These are phyloP conservation scores for Chlorella vulgaris DNA, from an alignment of 139 green algal species.

Conservation along the genomic window DNA sequence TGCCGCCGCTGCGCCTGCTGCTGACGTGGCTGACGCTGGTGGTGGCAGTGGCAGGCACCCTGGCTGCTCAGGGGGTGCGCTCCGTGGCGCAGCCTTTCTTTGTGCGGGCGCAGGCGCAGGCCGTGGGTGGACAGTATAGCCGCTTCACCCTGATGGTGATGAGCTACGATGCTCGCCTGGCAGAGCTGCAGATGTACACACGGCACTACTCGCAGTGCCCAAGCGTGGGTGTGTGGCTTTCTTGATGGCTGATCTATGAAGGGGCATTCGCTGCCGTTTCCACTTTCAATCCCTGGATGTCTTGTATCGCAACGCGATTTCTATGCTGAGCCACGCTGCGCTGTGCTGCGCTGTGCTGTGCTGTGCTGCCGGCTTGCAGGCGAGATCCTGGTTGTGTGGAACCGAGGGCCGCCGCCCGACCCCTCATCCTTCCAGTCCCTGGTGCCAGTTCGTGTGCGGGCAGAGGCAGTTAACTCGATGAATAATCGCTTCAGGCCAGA, in stretches of 20 bases:
- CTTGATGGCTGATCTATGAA: neutral
- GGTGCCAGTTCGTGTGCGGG: conserved; percentile 51
- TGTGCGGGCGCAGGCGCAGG: neutral
- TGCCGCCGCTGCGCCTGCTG: neutral
- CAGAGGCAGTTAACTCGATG: conserved; percentile 48
- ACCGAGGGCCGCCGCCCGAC: neutral
- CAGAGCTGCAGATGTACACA: conserved; percentile 46
- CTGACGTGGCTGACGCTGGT: neutral
- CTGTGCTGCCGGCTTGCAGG: neutral
- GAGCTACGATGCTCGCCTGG: conserved; percentile 44
- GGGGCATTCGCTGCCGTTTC: too few species aligned
- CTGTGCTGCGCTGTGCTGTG: too few species aligned
- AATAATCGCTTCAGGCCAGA: conserved; percentile 65
- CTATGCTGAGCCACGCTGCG: neutral
- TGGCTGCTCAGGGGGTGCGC: neutral
- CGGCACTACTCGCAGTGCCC: conserved; percentile 55
- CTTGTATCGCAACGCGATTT: neutral
- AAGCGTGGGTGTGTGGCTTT: conserved; percentile 39
- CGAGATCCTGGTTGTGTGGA: conserved; percentile 23
- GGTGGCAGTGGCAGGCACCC: neutral
- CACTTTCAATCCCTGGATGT: too few species aligned
- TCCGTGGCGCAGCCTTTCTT: neutral
- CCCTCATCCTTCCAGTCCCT: neutral
- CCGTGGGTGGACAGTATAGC: conserved; percentile 9
- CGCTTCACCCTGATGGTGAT: conserved; percentile 58